phyloP scores from a whole-genome alignment of 805 yeast species.

The Metschnikowia matae region DNA sequence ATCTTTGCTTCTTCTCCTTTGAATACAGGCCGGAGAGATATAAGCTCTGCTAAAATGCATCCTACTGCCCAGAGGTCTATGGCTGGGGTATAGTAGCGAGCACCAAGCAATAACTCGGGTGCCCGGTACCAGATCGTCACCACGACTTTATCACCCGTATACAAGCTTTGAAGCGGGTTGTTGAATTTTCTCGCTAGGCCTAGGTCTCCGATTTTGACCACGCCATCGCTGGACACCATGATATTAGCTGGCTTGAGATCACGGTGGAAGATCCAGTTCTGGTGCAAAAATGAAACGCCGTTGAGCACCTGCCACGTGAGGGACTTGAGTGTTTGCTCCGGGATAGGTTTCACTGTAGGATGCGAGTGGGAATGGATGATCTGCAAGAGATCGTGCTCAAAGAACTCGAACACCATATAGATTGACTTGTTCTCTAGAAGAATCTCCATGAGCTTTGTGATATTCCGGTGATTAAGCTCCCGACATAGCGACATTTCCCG shows the following conservation, averaged over 20 bases:
- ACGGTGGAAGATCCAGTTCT: conserved; percentile 93
- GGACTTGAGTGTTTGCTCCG: conserved; percentile 74
- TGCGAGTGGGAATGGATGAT: conserved; percentile 93
- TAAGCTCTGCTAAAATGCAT: conserved; percentile 85
- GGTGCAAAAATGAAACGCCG: conserved; percentile 88
- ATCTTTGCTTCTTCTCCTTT: conserved; percentile 97
- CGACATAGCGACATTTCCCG: conserved; percentile 94
- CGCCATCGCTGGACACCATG: conserved; percentile 86
- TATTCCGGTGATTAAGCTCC: conserved; percentile 75
- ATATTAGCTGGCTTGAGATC: conserved; percentile 97
- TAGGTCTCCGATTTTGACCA: conserved; percentile 93
- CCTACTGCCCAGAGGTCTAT: conserved; percentile 96
- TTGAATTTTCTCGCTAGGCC: conserved; percentile 88
- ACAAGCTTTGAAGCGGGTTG: conserved; percentile 80
- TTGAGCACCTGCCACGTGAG: conserved; percentile 88
- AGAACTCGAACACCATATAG: conserved; percentile 93
- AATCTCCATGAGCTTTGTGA: conserved; percentile 76
- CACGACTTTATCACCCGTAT: conserved; percentile 91
- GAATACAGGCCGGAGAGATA: conserved; percentile 87
- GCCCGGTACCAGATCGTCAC: conserved; percentile 97
- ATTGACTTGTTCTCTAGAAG: conserved; percentile 84
- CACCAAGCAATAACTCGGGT: conserved; percentile 86
- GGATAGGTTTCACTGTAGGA: conserved; percentile 76
- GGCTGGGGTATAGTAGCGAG: conserved; percentile 88
- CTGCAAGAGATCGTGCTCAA: conserved; percentile 92